Evolutionary conservation across 2,329 filamentous ascomycete species (phyloP).

Genomic region (Neofusicoccum kwambonambiense): DNA sequence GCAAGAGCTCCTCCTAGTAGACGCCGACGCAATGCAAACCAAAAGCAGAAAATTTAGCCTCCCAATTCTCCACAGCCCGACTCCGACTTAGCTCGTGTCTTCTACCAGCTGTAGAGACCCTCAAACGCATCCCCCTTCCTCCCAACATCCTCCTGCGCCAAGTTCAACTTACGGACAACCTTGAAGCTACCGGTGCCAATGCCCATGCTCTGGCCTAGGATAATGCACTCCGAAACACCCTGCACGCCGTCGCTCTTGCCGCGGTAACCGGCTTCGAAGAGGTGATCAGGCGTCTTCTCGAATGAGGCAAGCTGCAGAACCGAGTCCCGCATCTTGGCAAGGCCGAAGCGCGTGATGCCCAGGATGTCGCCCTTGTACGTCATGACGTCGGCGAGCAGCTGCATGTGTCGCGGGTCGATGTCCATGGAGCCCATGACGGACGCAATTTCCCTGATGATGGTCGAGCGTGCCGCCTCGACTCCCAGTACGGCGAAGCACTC

Average conservation of each 20-base stretch:
- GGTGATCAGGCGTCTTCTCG: conserved; percentile 95
- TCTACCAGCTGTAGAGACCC: conserved; percentile 15
- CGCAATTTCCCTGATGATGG: conserved; percentile 85
- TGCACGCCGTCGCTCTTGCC: conserved; percentile 93
- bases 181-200: conserved; percentile 92
- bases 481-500: conserved; percentile 84
- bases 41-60: background rate
- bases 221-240: conserved; percentile 94
- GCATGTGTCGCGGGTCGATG: conserved; percentile 97
- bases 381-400: conserved; percentile 96
- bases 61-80: background rate
- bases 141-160: conserved; percentile 59
- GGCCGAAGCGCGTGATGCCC: conserved; percentile 92
- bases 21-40: conserved; percentile 17
- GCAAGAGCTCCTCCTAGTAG: background rate
- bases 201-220: conserved; percentile 93
- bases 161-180: conserved; percentile 74
- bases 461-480: conserved; percentile 88
- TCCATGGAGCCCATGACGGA: conserved; percentile 90
- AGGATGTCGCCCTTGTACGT: conserved; percentile 97
- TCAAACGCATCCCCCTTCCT: conserved; percentile 66
- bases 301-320: conserved; percentile 94
- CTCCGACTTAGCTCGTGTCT: background rate
- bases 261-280: conserved; percentile 89
- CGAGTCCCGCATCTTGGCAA: conserved; percentile 93